These are phyloP conservation scores for Biscogniauxia mediterranea DNA, from an alignment of 2,329 filamentous ascomycete species.

Conservation along the genomic window DNA sequence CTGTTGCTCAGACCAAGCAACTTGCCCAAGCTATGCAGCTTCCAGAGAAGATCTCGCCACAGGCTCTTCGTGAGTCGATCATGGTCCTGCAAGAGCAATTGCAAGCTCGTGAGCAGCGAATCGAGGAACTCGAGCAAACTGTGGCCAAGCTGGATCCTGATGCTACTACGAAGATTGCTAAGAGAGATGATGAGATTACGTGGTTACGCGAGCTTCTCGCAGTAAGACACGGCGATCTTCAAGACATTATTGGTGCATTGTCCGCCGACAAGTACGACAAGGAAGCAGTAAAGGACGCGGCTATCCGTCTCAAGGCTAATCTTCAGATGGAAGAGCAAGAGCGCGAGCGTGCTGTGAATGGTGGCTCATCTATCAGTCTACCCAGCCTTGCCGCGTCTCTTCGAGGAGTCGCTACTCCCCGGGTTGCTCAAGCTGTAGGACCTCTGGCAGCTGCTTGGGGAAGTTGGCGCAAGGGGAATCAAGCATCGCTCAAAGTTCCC, in stretches of 20 bases:
- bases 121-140: constrained; percentile 80
- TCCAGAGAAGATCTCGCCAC: constrained; percentile 87
- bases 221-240: constrained; percentile 85
- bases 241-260: constrained; percentile 83
- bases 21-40: constrained; percentile 46
- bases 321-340: constrained; percentile 98
- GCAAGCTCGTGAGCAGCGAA: constrained; percentile 85
- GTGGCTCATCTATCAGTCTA: constrained; percentile 63
- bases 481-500: constrained; percentile 44
- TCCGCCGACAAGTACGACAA: constrained; percentile 74
- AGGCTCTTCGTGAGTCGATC: constrained; percentile 93
- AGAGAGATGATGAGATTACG: constrained; percentile 88
- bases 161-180: constrained; percentile 77
- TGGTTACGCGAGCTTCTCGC: constrained; percentile 94
- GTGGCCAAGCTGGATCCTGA: constrained; percentile 71
- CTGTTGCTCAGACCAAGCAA: constrained; percentile 39
- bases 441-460: constrained; percentile 88
- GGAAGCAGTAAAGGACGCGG: constrained; percentile 79
- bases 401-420: constrained; percentile 73
- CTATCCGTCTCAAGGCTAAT: constrained; percentile 89
- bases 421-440: constrained; percentile 79
- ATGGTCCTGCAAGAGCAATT: constrained; percentile 95
- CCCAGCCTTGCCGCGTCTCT: constrained; percentile 77
- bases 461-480: constrained; percentile 78
- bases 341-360: constrained; percentile 78